Conservation (phyloP, 2,329 filamentous ascomycete species). For the Allantophomopsis cytisporea region DNA sequence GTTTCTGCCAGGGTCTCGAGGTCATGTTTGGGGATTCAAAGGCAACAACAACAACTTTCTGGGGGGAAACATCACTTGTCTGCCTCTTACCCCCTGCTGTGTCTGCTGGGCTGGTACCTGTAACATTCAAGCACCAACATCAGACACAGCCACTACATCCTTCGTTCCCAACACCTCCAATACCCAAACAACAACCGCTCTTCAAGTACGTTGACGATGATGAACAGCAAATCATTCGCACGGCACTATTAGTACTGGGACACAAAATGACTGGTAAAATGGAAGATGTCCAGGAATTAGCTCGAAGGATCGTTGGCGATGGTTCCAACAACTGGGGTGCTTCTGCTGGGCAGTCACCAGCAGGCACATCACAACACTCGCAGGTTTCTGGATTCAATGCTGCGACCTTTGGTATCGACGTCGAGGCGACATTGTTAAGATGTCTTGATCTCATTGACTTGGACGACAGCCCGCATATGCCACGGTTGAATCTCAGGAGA, state of each 20-base stretch:
- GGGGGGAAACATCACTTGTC: slow-evolving; percentile 48
- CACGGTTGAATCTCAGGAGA: slow-evolving; percentile 50
- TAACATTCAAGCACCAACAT: slow-evolving; percentile 40
- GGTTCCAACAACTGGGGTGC: slow-evolving; percentile 33
- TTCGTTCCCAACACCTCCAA: slow-evolving; percentile 24
- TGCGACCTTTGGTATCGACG: slow-evolving; percentile 17
- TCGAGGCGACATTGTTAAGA: slow-evolving; percentile 40
- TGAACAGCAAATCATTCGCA: slow-evolving; percentile 53
- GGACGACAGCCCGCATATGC: slow-evolving; percentile 55
- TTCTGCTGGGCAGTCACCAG: slow-evolving; percentile 24
- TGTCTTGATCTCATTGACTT: slow-evolving; percentile 70
- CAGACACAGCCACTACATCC: slow-evolving; percentile 29
- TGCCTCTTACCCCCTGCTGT: slow-evolving; percentile 46
- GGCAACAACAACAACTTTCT: slow-evolving; percentile 49
- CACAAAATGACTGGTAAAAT: slow-evolving; percentile 51
- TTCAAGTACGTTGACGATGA: slow-evolving; percentile 69
- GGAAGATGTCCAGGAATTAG: slow-evolving; percentile 47
- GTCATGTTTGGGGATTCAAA: slow-evolving; percentile 69
- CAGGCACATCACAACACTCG: slow-evolving; percentile 28
- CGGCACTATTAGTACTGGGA: slow-evolving; percentile 49
- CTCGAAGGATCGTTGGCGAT: slow-evolving; percentile 42
- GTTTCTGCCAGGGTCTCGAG: slow-evolving; percentile 67
- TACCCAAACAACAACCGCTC: slow-evolving; percentile 32
- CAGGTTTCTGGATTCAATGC: slow-evolving; percentile 26
- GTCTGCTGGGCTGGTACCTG: slow-evolving; percentile 42